Evolutionary conservation across 192 early-diverging fungal species (phyloP), one percentile per base, ranked within the genome.

Genomic region (Mortierella antarctica): DNA sequence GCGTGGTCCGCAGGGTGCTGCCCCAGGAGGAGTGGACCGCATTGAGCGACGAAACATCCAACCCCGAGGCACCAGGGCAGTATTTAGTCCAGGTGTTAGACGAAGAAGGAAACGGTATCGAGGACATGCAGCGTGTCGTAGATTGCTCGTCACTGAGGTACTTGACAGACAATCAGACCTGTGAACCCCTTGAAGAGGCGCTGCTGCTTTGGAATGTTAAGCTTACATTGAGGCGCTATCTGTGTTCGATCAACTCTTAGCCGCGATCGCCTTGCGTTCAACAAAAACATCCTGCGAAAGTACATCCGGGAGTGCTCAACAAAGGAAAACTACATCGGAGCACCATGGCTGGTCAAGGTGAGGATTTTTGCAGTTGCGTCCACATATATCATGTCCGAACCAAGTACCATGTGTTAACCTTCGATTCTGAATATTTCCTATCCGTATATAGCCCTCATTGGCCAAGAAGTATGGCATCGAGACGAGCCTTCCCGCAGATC

Each of bases 311-410:
- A 94, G 52, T 88, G 83, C 54, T 86, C 84, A 6, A 81, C 82
- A 7, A 92, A 89, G 62, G 94, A 94, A 50, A 76, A 76, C 17
- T 93, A 91, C 82, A 68, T 90, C 47, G 91, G 90, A 41, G 90
- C 92, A n/a, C 93, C 92, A 11, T 93, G 92, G 90, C 54, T 90
- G 11, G 84, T 95, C 42, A 86, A 88, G 83, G 92, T 91, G 58
- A 20, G 54, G 44, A 11, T 47, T 13, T 13, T 49, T 47, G 9
- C 4, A 45, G 0, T 47, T 31, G 31, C 31, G 31, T 31, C 31
- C 31, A 31, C 3, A 31, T 31, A 31, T 31, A 31, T 49, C 13
- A 2, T 12, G 41, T 17, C 15, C 8, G 18, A 59, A 7, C 14
- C 14, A 41, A 39, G n/a, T 62, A 15, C 5, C 40, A 54, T 59